phyloP scores from a whole-genome alignment of 2,329 filamentous ascomycete species.

The Talaromyces sp. region DNA sequence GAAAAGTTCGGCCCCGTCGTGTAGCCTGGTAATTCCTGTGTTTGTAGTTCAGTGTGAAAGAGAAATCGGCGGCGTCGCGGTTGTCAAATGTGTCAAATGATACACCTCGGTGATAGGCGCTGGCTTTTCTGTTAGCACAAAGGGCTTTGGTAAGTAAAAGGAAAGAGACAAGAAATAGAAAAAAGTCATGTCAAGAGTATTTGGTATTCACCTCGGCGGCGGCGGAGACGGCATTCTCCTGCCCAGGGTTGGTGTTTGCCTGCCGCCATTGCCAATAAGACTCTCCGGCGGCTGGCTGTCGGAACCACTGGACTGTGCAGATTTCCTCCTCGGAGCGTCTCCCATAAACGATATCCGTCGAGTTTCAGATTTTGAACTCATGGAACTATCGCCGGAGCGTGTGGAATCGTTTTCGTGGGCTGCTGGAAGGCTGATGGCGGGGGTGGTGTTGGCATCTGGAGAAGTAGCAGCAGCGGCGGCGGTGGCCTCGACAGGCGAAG shows the following conservation, averaged over 20 bases:
- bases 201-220: constrained; percentile 32
- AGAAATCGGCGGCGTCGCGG: constrained; percentile 62
- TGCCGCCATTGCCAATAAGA: constrained; percentile 16
- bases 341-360: constrained; percentile 16
- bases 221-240: constrained; percentile 33
- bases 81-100: constrained; percentile 70
- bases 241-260: constrained; percentile 15
- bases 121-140: constrained; percentile 19
- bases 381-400: constrained; percentile 10
- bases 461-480: not conserved
- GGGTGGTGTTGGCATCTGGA: constrained; percentile 2
- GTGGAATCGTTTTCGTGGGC: not conserved
- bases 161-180: not conserved
- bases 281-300: constrained; percentile 24
- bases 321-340: constrained; percentile 24
- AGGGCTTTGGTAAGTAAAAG: not conserved
- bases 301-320: constrained; percentile 32
- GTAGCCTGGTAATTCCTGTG: constrained; percentile 80
- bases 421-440: constrained; percentile 6
- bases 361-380: constrained; percentile 2
- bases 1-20: constrained; percentile 76
- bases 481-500: not conserved
- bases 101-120: constrained; percentile 61
- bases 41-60: constrained; percentile 76
- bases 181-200: not conserved